phyloP scores from a whole-genome alignment of 495 filamentous ascomycete species.

The Lophiotrema nucula region DNA sequence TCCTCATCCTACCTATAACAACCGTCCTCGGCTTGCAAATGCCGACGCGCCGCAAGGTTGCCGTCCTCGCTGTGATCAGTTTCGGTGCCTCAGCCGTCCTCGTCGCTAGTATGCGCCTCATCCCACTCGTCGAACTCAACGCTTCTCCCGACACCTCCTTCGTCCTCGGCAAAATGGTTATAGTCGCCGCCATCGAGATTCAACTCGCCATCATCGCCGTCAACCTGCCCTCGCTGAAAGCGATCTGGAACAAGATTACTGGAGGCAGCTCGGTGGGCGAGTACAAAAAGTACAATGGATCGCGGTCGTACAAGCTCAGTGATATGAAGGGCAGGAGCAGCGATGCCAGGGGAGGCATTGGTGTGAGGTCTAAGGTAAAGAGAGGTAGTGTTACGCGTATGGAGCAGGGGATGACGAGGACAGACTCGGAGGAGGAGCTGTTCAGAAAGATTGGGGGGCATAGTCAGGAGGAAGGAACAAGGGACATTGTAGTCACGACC shows the following conservation, averaged over 20 bases:
- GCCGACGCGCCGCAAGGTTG: slow-evolving; percentile 19
- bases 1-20: slow-evolving; percentile 39
- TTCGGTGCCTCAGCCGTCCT: slow-evolving; percentile 36
- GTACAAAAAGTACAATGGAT: slow-evolving; percentile 3
- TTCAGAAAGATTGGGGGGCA: slow-evolving; percentile 1
- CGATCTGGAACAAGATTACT: slow-evolving; percentile 19
- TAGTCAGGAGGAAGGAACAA: too few relatives aligned
- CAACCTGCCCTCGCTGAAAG: slow-evolving; percentile 37
- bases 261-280: slow-evolving; percentile 5
- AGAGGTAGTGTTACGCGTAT: slow-evolving; percentile 10
- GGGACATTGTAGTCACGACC: too few relatives aligned
- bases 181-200: slow-evolving; percentile 38
- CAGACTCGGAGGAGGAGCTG: slow-evolving; percentile 19
- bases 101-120: slow-evolving; percentile 28
- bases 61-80: slow-evolving; percentile 13
- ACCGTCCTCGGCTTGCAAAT: slow-evolving; percentile 39
- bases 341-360: not conserved
- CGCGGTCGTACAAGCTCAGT: too few relatives aligned
- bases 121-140: slow-evolving; percentile 32
- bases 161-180: slow-evolving; percentile 40
- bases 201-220: slow-evolving; percentile 38
- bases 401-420: slow-evolving; percentile 8
- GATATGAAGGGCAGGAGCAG: not conserved
- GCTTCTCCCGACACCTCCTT: slow-evolving; percentile 32
- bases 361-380: not conserved